These are phyloP conservation scores for Xylaria grammica DNA, from an alignment of 495 filamentous ascomycete species.

Conservation along the genomic window DNA sequence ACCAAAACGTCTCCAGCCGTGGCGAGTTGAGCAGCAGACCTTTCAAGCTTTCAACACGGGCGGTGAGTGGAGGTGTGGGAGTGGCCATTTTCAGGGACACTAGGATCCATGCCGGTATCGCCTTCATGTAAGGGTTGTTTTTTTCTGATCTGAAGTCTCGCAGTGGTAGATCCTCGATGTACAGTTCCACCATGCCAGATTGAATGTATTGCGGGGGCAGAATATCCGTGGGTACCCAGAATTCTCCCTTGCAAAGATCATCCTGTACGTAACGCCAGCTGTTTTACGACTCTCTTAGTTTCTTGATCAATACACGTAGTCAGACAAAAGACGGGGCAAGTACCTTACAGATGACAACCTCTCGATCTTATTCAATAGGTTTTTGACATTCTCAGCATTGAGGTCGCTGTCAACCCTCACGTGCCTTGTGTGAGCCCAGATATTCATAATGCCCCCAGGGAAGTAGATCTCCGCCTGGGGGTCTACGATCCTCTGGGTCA, in stretches of 20 bases:
- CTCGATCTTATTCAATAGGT: slow-evolving; percentile 27
- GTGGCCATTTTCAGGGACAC: slow-evolving; percentile 34
- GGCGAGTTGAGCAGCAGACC: slow-evolving; percentile 31
- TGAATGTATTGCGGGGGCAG: slow-evolving; percentile 21
- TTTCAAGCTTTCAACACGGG: slow-evolving; percentile 32
- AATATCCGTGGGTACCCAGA: slow-evolving; percentile 31
- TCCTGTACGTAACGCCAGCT: slow-evolving; percentile 34
- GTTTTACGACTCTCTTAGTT: neutral
- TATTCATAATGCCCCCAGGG: slow-evolving; percentile 22
- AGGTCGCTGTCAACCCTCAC: slow-evolving; percentile 30
- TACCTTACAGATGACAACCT: slow-evolving; percentile 36
- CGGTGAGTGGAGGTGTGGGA: slow-evolving; percentile 32
- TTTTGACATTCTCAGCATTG: slow-evolving; percentile 25
- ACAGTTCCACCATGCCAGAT: slow-evolving; percentile 25
- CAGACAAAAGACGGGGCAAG: neutral
- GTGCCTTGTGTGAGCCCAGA: slow-evolving; percentile 34
- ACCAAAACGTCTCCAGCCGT: slow-evolving; percentile 31
- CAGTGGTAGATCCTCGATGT: slow-evolving; percentile 37
- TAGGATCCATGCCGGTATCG: slow-evolving; percentile 31
- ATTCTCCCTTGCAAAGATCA: slow-evolving; percentile 11
- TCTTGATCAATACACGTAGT: neutral
- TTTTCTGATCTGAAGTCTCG: slow-evolving; percentile 13
- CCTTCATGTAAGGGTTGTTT: slow-evolving; percentile 25
- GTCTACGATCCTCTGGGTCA: slow-evolving; percentile 31
- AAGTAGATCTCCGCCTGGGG: slow-evolving; percentile 22